A percentile compares a stretch with the other conserved stretches of the same genome.
Evolutionary conservation across 139 green algal genomes (phyloP).

Genomic region (Tetraselmis striata): DNA sequence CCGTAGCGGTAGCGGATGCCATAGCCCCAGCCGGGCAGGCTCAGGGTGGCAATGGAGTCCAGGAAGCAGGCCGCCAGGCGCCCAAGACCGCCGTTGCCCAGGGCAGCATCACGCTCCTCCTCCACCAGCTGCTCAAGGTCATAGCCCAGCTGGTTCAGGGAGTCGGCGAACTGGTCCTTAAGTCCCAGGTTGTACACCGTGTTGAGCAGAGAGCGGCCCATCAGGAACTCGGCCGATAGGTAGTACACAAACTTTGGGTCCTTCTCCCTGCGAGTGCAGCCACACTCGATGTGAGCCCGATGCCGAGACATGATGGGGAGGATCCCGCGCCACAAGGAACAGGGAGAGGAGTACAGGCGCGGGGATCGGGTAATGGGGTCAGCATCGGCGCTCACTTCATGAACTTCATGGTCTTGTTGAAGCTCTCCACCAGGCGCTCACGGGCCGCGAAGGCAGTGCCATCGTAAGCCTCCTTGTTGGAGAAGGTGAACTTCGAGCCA

Average conservation of each 20-base stretch:
- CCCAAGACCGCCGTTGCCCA: slow-evolving; percentile 97
- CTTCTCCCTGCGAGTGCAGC: slow-evolving; percentile 47
- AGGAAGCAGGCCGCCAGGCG: slow-evolving; percentile 97
- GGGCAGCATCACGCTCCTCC: slow-evolving; percentile 65
- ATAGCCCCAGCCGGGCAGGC: slow-evolving; percentile 97
- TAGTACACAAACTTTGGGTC: slow-evolving; percentile 97
- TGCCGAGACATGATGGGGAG: background rate
- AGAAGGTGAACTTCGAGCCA: background rate
- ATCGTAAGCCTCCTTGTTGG: background rate
- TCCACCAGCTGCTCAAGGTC: slow-evolving; percentile 59
- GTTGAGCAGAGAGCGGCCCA: slow-evolving; percentile 93
- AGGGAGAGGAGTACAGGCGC: background rate
- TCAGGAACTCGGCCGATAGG: slow-evolving; percentile 95
- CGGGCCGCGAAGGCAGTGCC: background rate
- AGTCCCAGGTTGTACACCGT: slow-evolving; percentile 88
- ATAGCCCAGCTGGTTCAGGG: slow-evolving; percentile 76
- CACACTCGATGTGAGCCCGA: background rate
- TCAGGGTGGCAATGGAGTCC: slow-evolving; percentile 95
- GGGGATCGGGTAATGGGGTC: background rate
- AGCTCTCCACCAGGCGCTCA: background rate
- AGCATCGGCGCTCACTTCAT: background rate
- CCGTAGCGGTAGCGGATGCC: slow-evolving; percentile 98
- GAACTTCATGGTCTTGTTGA: background rate
- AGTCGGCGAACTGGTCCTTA: slow-evolving; percentile 69
- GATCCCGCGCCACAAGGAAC: slow-evolving; percentile 8